A percentile compares a stretch with the other conserved stretches of the same genome.
Conservation (phyloP, 2,329 filamentous ascomycete genomes). For the Trichoderma asperellum region DNA sequence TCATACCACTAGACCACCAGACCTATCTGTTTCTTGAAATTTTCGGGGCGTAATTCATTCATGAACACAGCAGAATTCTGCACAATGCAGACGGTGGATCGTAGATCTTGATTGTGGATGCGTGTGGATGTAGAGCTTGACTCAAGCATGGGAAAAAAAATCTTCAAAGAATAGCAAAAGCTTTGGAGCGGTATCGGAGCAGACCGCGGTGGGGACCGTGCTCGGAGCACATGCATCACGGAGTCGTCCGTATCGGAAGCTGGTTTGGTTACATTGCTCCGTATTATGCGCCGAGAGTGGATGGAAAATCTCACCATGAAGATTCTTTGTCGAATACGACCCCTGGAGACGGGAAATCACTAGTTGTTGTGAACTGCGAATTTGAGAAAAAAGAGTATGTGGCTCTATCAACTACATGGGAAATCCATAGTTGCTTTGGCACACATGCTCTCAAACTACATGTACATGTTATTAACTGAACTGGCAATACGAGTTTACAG, state of each 20-base stretch:
- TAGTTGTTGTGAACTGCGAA: not conserved
- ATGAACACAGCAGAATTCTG: not conserved
- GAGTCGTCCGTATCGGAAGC: constrained; percentile 11
- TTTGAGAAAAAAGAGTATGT: not conserved
- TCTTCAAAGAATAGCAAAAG: not conserved
- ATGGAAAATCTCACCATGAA: not conserved
- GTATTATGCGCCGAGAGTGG: constrained; percentile 6
- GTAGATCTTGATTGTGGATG: constrained; percentile 2
- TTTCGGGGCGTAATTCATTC: not conserved
- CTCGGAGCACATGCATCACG: constrained; percentile 8
- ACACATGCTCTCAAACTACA: not conserved
- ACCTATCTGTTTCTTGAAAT: not conserved
- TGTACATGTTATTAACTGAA: not conserved
- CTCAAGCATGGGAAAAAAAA: not conserved
- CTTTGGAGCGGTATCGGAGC: constrained; percentile 24
- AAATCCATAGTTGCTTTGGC: not conserved
- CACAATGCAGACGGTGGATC: constrained; percentile 5
- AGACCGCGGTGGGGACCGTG: constrained; percentile 1
- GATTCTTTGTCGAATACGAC: not conserved
- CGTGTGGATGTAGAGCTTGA: not conserved
- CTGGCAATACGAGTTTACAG: not conserved
- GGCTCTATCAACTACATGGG: not conserved
- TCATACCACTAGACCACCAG: constrained; percentile 30
- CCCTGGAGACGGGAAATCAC: not conserved
- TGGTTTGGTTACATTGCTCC: not conserved